Percentiles rank a stretch among this genome's conserved stretches.
Evolutionary conservation across 805 yeast species (phyloP).

Genomic region (Candida patagonica): DNA sequence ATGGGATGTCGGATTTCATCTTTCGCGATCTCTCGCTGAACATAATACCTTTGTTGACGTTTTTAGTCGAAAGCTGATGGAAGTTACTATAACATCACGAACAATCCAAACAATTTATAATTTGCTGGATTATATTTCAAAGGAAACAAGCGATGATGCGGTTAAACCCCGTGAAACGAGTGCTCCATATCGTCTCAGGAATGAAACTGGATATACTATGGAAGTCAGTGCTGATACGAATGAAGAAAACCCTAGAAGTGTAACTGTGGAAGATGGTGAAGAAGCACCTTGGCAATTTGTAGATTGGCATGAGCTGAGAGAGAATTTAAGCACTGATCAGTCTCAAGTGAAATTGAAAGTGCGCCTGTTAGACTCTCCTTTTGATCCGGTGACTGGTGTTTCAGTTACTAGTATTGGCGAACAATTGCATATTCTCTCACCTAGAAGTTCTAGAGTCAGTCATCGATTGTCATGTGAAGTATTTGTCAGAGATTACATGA

Average conservation of each 20-base stretch:
- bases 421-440: slow-evolving; percentile 56
- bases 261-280: slow-evolving; percentile 36
- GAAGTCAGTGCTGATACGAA: slow-evolving; percentile 67
- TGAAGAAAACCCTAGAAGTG: slow-evolving; percentile 20
- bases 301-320: slow-evolving; percentile 85
- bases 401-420: slow-evolving; percentile 80
- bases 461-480: slow-evolving; percentile 69
- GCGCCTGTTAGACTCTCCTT: slow-evolving; percentile 42
- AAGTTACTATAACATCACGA: slow-evolving; percentile 71
- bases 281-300: slow-evolving; percentile 81
- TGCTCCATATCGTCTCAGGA: slow-evolving; percentile 70
- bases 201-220: slow-evolving; percentile 79
- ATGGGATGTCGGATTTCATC: slow-evolving; percentile 70
- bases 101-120: slow-evolving; percentile 71
- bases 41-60: slow-evolving; percentile 52
- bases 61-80: slow-evolving; percentile 67
- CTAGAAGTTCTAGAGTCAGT: slow-evolving; percentile 55
- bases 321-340: slow-evolving; percentile 58
- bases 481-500: slow-evolving; percentile 62
- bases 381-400: slow-evolving; percentile 44
- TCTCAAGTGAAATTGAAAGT: slow-evolving; percentile 56
- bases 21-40: slow-evolving; percentile 39
- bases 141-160: slow-evolving; percentile 17
- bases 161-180: slow-evolving; percentile 60
- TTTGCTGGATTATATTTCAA: slow-evolving; percentile 40